phyloP scores from a whole-genome alignment of 1,139 yeast species.

The Hemisphaericaspora xylanilytica region DNA sequence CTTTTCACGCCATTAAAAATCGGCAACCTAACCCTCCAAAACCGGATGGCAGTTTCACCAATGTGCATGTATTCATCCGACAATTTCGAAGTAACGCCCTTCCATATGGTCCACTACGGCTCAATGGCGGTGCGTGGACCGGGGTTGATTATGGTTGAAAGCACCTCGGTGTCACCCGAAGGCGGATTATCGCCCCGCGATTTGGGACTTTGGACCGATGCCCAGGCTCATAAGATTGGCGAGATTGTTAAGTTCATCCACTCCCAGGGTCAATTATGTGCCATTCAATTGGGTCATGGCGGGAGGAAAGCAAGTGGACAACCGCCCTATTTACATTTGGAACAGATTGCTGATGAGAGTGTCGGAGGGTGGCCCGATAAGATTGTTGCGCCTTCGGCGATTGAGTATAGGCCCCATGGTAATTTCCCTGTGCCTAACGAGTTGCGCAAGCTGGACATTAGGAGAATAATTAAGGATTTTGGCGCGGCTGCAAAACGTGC shows the following conservation, averaged over 20 bases:
- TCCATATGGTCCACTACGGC: conserved; percentile 47
- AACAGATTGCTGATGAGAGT: conserved; percentile 26
- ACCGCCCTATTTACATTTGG: conserved; percentile 32
- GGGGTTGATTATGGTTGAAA: conserved; percentile 54
- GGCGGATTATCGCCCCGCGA: conserved; percentile 45
- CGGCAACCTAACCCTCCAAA: conserved; percentile 28
- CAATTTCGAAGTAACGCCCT: conserved; percentile 39
- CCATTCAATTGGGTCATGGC: conserved; percentile 54
- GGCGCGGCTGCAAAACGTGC: conserved; percentile 47
- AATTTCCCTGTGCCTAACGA: conserved; percentile 27
- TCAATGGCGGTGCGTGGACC: conserved; percentile 45
- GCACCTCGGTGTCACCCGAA: conserved; percentile 42
- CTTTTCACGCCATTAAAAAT: conserved; percentile 18
- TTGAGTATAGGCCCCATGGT: conserved; percentile 30
- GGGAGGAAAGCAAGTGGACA: conserved; percentile 49
- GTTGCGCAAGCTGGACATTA: conserved; percentile 31
- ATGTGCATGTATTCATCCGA: conserved; percentile 53
- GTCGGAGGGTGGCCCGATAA: conserved; percentile 36
- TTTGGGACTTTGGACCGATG: conserved; percentile 50
- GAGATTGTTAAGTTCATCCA: conserved; percentile 54
- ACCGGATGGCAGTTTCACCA: conserved; percentile 57
- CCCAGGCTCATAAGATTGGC: conserved; percentile 47
- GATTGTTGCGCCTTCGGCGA: conserved; percentile 46
- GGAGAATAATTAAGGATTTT: conserved; percentile 30
- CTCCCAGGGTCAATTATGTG: conserved; percentile 45